phyloP scores from a whole-genome alignment of 768 basidiomycete genomes.

The Mycena kentingensis region DNA sequence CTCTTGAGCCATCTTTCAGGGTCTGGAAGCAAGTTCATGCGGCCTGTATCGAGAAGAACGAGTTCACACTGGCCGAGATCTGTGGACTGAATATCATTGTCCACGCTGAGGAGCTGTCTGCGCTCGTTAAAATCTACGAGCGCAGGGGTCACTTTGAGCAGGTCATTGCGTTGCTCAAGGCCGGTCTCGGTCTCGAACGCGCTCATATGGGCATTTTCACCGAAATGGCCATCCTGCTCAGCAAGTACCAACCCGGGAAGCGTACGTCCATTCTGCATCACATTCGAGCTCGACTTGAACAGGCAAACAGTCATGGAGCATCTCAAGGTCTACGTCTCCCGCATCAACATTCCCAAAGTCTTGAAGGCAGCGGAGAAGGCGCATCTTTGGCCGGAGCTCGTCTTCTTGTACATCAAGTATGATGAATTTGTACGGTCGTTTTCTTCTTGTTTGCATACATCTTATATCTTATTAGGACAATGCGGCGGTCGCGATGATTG shows the following conservation, averaged over 20 bases:
- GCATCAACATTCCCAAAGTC: constrained; percentile 99
- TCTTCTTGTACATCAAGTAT: constrained; percentile 98
- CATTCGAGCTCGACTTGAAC: constrained; percentile 4
- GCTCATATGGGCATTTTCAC: constrained; percentile 99
- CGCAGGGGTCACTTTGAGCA: constrained; percentile 93
- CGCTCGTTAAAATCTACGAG: constrained; percentile 83
- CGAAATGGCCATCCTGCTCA: constrained; percentile 86
- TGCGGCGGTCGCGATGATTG: constrained; percentile 97
- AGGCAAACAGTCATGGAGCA: constrained; percentile 87
- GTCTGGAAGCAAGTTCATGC: constrained; percentile 99
- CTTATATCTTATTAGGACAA: constrained; percentile 65
- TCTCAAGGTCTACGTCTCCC: constrained; percentile 90
- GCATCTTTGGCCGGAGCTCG: constrained; percentile 97
- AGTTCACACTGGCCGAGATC: constrained; percentile 97
- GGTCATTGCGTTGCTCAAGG: constrained; percentile 87
- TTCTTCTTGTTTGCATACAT: background rate
- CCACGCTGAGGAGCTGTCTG: constrained; percentile 83
- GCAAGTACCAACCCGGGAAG: constrained; percentile 94
- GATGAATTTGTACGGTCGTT: constrained; percentile 89
- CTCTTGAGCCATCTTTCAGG: constrained; percentile 45
- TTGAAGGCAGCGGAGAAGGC: constrained; percentile 95
- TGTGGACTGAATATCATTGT: constrained; percentile 98
- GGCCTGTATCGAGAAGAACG: constrained; percentile 95
- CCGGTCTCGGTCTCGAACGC: constrained; percentile 93
- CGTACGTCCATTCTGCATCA: constrained; percentile 49